Evolutionary conservation across 2,329 filamentous ascomycete species (phyloP), one percentile per base, ranked within the genome.

Genomic region (Pseudocercospora fuligena): DNA sequence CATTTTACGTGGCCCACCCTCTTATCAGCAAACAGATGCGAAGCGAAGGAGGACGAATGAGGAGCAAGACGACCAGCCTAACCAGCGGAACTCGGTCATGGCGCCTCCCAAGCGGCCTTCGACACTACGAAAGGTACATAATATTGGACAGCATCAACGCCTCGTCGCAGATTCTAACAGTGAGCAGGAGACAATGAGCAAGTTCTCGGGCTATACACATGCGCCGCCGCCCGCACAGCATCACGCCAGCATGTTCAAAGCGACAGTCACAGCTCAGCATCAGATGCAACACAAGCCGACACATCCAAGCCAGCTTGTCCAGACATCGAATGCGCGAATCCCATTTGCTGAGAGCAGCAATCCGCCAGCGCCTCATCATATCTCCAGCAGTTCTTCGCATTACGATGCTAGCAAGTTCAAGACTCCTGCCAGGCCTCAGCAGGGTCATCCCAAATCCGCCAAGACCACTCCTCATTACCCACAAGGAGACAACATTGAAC

Each of bases 61-160:
- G 60, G 87, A 89, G 65, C 86, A 88, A 63, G 78, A 82, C 46
- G 86, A 88, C 68, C 89, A 92, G 69, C 80, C 84, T 56, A 84
- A 84, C 74, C 84, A 88, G 64, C 85, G 87, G 54, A 85, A 88
- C 63, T 87, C 85, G 57, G 86, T 94, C 73, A 95, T 94, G 82
- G 92, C 90, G 14, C 92, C 93, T 61, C 93, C 93, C 5, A 92
- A 96, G 72, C 89, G 94, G 66, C 92, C 93, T 68, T 96, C 92
- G 1, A 89, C 86, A 58, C 85, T 88, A 75, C 85, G 86, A 73
- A 94, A 93, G 86, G 89, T 92, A 81, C 6, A 19, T 27, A 19
- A 23, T 25, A 19, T 36, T 43, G 29, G 0, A 8, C 56, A 57
- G 27, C 53, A 23, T n/a, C 27, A 40, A 19, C n/a, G 56, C 56